Conservation (phyloP, 176 grass and related monocot genomes). For the Microstegium vimineum region DNA sequence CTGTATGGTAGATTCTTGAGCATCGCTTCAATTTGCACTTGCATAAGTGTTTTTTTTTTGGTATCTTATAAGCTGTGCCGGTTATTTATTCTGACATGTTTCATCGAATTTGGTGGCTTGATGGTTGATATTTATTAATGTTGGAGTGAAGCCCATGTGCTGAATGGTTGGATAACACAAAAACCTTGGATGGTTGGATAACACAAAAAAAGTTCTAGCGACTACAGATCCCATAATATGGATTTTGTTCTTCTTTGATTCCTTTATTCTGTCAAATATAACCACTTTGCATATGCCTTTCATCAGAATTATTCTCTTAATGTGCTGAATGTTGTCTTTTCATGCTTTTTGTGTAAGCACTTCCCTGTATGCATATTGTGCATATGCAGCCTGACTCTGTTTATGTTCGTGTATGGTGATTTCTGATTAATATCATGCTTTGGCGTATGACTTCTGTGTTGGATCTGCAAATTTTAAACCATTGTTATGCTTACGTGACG, state of each 20-base stretch:
- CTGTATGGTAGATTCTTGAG: neutral
- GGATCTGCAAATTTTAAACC: neutral
- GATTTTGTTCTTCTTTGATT: neutral
- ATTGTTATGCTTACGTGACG: neutral
- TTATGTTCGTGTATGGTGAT: neutral
- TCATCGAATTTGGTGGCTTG: neutral
- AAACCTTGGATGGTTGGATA: neutral
- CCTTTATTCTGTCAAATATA: neutral
- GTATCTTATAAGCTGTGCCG: neutral
- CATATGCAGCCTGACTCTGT: neutral
- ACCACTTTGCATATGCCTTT: neutral
- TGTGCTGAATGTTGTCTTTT: neutral
- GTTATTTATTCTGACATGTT: neutral
- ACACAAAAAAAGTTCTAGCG: neutral
- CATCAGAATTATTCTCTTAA: neutral
- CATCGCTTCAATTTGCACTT: conserved; percentile 6
- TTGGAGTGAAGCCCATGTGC: neutral
- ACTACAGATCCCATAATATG: neutral
- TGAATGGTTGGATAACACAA: too few relatives aligned
- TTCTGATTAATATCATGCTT: neutral
- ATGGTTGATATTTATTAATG: neutral
- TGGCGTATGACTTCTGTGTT: neutral
- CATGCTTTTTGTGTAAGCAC: neutral
- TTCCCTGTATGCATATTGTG: neutral
- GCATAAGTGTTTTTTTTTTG: neutral